Percentiles rank a stretch among this genome's conserved stretches.
phyloP scores from a whole-genome alignment of 106 monocot species.

The Dioscorea alata region DNA sequence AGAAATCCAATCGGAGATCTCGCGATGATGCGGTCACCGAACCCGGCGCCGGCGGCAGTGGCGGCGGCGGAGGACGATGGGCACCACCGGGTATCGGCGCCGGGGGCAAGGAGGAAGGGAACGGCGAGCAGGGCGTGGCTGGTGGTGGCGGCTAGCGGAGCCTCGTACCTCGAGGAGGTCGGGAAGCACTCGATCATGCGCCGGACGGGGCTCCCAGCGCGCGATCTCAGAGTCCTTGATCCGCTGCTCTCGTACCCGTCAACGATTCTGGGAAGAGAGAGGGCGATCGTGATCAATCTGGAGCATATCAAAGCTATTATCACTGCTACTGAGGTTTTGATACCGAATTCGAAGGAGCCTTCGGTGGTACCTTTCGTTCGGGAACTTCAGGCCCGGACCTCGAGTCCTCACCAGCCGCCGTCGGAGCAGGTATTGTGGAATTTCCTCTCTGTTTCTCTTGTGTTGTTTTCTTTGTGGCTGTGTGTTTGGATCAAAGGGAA shows the following conservation, averaged over 20 bases:
- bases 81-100: neutral
- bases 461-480: neutral
- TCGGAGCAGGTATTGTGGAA: neutral
- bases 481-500: too few relatives aligned
- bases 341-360: conserved; percentile 13
- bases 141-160: conserved; percentile 1
- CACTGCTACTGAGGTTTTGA: conserved; percentile 11
- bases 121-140: conserved; percentile 5
- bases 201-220: conserved; percentile 4
- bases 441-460: neutral
- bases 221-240: conserved; percentile 6
- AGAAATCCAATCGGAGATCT: too few relatives aligned
- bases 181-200: conserved; percentile 14
- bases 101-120: neutral
- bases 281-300: conserved; percentile 18
- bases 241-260: conserved; percentile 2
- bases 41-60: too few relatives aligned
- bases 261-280: conserved; percentile 10
- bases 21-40: too few relatives aligned
- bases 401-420: neutral
- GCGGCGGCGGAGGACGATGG: too few relatives aligned
- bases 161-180: conserved; percentile 3
- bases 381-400: conserved; percentile 5
- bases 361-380: neutral
- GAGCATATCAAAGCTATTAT: conserved; percentile 15